These are phyloP conservation scores for Polytrichum formosum DNA, from an alignment of 225 moss, liverwort and hornwort genomes.

Conservation along the genomic window DNA sequence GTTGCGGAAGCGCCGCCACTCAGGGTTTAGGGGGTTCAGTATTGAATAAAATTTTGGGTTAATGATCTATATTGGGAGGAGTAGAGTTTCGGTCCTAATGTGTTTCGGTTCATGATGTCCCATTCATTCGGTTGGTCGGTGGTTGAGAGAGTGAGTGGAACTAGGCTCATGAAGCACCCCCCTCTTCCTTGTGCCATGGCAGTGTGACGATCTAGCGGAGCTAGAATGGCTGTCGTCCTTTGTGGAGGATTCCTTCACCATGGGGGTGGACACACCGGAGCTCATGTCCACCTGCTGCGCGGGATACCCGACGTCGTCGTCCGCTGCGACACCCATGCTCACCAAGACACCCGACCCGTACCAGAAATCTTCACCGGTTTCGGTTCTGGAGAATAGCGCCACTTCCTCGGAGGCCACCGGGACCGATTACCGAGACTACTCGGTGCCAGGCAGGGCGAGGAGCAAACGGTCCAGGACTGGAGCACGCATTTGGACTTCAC, in stretches of 20 bases:
- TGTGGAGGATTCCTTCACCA: constrained; percentile 81
- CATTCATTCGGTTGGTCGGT: no score
- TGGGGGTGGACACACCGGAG: constrained; percentile 39
- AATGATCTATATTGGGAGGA: no score
- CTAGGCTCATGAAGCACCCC: no score
- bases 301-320: constrained; percentile 2
- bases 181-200: constrained; percentile 7
- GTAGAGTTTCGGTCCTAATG: no score
- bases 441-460: constrained; percentile 84
- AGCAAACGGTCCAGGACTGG: constrained; percentile 88
- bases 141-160: no score
- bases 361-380: constrained; percentile 69
- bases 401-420: constrained; percentile 71
- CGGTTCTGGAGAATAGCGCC: constrained; percentile 79
- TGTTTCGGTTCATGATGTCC: no score
- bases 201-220: constrained; percentile 91
- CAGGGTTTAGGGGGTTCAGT: no score
- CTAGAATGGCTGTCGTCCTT: constrained; percentile 94
- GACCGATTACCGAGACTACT: constrained; percentile 62
- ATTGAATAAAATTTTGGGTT: no score
- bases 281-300: constrained; percentile 32
- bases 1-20: no score
- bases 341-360: constrained; percentile 51
- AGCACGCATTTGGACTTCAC: constrained; percentile 61
- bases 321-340: constrained; percentile 24